Percentiles rank a stretch among this genome's conserved stretches.
Evolutionary conservation across 106 monocot genomes (phyloP).

Genomic region (Gastrodia elata): DNA sequence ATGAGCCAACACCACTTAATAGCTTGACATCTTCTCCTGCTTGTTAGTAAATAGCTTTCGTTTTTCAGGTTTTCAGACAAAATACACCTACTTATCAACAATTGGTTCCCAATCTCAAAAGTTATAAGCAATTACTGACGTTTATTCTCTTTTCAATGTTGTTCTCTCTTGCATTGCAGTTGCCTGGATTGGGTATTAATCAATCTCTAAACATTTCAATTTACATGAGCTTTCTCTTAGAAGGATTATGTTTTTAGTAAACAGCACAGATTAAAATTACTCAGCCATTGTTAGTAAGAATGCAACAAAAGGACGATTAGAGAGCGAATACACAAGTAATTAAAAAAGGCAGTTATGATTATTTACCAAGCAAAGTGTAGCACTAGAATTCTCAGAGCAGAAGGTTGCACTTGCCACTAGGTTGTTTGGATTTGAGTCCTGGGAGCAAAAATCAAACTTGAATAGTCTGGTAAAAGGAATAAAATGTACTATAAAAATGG

Average conservation of each 20-base stretch:
- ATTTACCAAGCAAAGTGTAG: constrained; percentile 87
- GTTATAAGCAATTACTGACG: too few species aligned
- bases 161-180: neutral
- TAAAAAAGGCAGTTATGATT: neutral
- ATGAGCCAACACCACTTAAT: too few species aligned
- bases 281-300: neutral
- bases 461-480: constrained; percentile 2
- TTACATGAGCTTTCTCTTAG: neutral
- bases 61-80: too few species aligned
- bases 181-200: too few species aligned
- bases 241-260: neutral
- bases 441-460: constrained; percentile 12
- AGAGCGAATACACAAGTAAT: neutral
- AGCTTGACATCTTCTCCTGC: too few species aligned
- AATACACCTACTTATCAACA: neutral
- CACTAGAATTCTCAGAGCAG: constrained; percentile 64
- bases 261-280: neutral
- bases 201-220: neutral
- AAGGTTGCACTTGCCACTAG: constrained; percentile 84
- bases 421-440: constrained; percentile 95
- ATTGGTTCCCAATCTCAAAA: too few species aligned
- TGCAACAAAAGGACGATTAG: neutral
- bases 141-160: neutral
- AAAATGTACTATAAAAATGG: constrained; percentile 2
- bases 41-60: too few species aligned